Evolutionary conservation across 371 early-diverging fungal genomes (phyloP), one percentile per base, ranked within the genome.

Genomic region (Syncephalis plumigaleata): DNA sequence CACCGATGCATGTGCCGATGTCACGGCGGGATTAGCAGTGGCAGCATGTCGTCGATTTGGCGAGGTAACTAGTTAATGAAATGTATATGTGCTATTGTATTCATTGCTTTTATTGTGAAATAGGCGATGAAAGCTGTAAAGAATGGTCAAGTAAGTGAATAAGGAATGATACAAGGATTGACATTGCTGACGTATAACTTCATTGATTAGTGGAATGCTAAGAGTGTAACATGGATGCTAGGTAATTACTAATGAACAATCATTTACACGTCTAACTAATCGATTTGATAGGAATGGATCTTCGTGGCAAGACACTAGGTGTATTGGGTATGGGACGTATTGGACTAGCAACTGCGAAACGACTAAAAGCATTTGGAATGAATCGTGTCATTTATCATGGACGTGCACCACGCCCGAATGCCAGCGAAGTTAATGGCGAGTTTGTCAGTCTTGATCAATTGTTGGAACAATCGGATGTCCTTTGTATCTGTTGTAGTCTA

Each of bases 1-100:
- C 40, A 91, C 89, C 0, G 89, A 87, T 52, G 87, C 89, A 0
- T 79, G 81, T 2, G 91, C 91, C 3, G 90, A 90, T 47, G 61
- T 86, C 7, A 31, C 31, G 31, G 31, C 31, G 3, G 60, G 79
- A 15, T 59, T 91, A 45, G 70, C 79, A n/a, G 60, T 91, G 42
- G 73, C 79, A 20, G 79, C 82, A 0, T 65, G 76, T 2, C 67
- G 91, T 20, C 58, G 76, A 17, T 67, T 85, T 51, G 73, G 75
- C 39, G 73, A 75, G 50, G 77, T 70, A 51, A 21, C n/a, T 26
- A 9, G 11, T 46, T 49, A 24, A 18, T 49, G 4, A 18, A 23
- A n/a, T 36, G 31, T 42, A 40, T 1, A 2, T 15, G 2, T 44
- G 2, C 9, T 13, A 45, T 13, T 44, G 24, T 27, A n/a, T 15